phyloP scores from a whole-genome alignment of 345 rosid species.

The Rhodamnia rubescens region DNA sequence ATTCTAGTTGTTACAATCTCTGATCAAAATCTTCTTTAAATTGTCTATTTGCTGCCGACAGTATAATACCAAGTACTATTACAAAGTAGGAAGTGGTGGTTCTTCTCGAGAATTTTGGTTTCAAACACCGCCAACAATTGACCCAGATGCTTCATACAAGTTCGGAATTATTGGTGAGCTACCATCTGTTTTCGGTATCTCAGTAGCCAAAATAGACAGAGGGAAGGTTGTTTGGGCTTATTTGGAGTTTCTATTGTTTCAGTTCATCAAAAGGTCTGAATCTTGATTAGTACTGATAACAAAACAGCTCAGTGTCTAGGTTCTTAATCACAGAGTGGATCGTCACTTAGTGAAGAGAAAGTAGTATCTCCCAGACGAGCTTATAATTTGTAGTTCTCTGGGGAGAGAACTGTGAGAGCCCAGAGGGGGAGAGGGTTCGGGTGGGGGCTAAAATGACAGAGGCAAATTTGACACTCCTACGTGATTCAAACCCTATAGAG shows the following conservation, averaged over 20 bases:
- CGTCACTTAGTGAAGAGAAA: neutral
- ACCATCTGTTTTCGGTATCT: neutral
- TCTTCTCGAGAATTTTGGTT: conserved; percentile 78
- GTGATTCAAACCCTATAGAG: neutral
- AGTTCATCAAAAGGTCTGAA: neutral
- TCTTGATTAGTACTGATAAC: neutral
- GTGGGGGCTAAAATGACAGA: neutral
- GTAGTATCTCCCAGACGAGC: neutral
- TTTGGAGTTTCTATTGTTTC: neutral
- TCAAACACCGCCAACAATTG: conserved; percentile 60
- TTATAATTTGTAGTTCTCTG: neutral
- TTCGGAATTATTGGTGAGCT: conserved; percentile 73
- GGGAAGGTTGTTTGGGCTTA: neutral
- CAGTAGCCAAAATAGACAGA: neutral
- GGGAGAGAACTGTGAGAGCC: neutral
- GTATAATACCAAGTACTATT: conserved; percentile 73
- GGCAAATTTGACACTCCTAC: neutral
- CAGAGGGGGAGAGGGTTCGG: neutral
- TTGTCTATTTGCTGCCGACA: conserved; percentile 13
- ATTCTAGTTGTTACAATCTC: neutral
- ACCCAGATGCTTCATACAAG: conserved; percentile 66
- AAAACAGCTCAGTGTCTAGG: neutral
- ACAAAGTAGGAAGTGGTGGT: conserved; percentile 61
- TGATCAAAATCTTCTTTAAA: neutral
- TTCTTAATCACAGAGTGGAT: neutral